Evolutionary conservation across 1,139 yeast species (phyloP), one percentile per base, ranked within the genome.

Genomic region (Saccharomyces uvarum): DNA sequence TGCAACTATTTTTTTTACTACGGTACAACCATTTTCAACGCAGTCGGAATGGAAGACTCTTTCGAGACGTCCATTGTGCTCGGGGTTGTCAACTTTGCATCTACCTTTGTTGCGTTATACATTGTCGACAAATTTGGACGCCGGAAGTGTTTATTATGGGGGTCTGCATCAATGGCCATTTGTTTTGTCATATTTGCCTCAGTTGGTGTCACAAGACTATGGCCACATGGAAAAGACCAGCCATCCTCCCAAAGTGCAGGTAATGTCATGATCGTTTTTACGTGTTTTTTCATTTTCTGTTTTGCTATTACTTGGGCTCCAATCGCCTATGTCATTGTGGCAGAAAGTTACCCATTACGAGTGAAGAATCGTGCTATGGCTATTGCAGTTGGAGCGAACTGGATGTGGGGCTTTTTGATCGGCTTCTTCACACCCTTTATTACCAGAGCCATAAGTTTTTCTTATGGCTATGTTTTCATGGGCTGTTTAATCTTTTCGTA

Each of bases 351-450:
- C 73, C 91, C 93, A 67, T 78, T 84, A 61, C 79, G 89, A 72
- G 81, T 85, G 66, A 81, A 86, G 73, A 77, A 87, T 49, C 84
- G 84, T 74, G 88, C 84, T 57, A 83, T 85, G 82, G 82, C 87
- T 59, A 73, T 86, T 59, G 85, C 89, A 51, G 76, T 81, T 41
- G 84, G 84, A 54, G 77, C 84, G 53, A 84, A 84, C 74, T 86
- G 90, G 90, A 57, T 82, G 52, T 82, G 83, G 82, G 87, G 87
- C 66, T 85, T 85, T 79, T 76, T 82, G 61, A 83, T 84, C 68
- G 80, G 86, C 4, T 82, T 84, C 76, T 82, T 82, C 74, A 83
- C 57, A 4, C 59, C 57, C 16, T 56, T 55, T 44, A 56, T 56
- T 27, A 54, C 58, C 6, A 50, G 54, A 19, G 57, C 58, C 74